Evolutionary conservation across 78 protist genomes (phyloP).

Genomic region (Emiliania huxleyi): DNA sequence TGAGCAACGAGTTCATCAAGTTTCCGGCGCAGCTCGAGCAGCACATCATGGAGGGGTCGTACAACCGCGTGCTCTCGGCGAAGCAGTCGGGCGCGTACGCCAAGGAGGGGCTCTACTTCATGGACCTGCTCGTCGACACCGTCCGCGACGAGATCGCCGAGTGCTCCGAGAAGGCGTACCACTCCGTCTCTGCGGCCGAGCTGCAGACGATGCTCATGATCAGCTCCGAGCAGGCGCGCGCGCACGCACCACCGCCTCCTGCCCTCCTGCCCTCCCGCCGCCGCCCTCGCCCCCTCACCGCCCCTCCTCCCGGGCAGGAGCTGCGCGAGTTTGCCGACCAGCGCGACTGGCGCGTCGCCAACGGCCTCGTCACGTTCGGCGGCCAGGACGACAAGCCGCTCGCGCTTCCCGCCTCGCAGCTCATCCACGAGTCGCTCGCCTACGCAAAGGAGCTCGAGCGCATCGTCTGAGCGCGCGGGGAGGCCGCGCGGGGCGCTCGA

Average conservation of each 20-base stretch:
- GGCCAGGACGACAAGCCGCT: neutral
- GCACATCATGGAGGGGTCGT: conserved; percentile 72
- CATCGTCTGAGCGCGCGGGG: conserved; percentile 40
- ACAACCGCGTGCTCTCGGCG: conserved; percentile 30
- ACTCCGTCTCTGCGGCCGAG: neutral
- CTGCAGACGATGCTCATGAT: conserved; percentile 27
- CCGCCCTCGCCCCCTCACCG: neutral
- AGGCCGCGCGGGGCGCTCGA: no score
- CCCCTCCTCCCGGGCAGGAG: no score
- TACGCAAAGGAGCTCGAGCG: conserved; percentile 50
- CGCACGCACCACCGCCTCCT: no score
- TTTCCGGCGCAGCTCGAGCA: conserved; percentile 52
- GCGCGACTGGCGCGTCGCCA: neutral
- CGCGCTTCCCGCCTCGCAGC: conserved; percentile 4
- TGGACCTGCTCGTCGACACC: conserved; percentile 29
- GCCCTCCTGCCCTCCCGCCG: neutral
- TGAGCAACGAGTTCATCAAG: neutral
- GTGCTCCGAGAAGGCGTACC: conserved; percentile 29
- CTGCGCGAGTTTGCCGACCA: neutral
- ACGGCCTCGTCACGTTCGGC: neutral
- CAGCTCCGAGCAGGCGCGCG: neutral
- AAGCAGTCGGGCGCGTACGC: neutral
- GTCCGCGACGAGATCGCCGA: conserved; percentile 46
- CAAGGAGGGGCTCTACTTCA: neutral
- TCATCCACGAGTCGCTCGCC: conserved; percentile 35